Evolutionary conservation across 176 grass and related monocot genomes (phyloP).

Genomic region (Saccharum officinarum): DNA sequence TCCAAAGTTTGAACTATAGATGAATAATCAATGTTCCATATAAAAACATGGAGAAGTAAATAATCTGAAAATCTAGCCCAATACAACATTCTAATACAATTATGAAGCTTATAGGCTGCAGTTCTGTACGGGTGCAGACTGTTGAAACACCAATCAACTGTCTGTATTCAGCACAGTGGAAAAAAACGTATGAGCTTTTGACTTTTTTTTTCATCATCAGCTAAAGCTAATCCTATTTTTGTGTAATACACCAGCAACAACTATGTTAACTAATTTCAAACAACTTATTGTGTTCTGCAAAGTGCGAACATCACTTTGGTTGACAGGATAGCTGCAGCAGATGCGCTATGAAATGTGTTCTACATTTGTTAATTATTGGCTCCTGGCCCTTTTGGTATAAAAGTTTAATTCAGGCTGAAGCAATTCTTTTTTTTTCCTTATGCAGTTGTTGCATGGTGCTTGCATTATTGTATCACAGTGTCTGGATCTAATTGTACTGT

Average conservation of each 20-base stretch:
- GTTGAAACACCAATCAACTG: not conserved
- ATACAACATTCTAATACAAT: not conserved
- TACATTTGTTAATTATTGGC: not conserved
- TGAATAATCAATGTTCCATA: not conserved
- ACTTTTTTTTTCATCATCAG: not conserved
- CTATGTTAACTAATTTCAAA: not conserved
- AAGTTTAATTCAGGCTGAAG: not conserved
- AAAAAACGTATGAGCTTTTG: not conserved
- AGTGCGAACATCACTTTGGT: not conserved
- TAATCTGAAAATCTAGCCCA: not conserved
- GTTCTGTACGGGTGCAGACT: not conserved
- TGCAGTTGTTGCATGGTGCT: not conserved
- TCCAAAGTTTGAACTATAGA: not conserved
- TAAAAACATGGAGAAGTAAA: not conserved
- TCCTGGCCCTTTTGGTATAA: not conserved
- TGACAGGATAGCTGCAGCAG: not conserved
- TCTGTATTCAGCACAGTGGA: not conserved
- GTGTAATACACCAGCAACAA: not conserved
- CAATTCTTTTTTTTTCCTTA: not conserved
- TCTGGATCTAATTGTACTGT: not conserved
- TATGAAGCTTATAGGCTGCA: not conserved
- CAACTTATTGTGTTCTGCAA: not conserved
- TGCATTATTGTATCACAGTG: not conserved
- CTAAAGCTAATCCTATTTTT: not conserved
- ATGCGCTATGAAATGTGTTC: not conserved